Percentiles rank a stretch among this genome's conserved stretches.
Evolutionary conservation across 345 rosid genomes (phyloP).

Genomic region (Atalantia buxifolia): DNA sequence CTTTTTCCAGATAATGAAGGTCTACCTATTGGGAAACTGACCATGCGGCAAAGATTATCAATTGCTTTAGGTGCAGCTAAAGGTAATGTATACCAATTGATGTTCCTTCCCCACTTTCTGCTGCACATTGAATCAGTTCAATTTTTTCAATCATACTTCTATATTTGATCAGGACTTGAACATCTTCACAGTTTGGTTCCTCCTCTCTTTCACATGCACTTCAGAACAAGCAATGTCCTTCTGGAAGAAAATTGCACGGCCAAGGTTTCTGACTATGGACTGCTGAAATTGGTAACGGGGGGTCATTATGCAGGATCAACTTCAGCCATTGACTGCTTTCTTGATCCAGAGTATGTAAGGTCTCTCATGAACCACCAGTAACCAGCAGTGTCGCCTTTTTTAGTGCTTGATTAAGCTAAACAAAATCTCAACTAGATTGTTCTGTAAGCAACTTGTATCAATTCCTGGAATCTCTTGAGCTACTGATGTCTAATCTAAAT

Average conservation of each 20-base stretch:
- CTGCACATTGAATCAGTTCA: not conserved
- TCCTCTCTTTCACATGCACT: conserved; percentile 47
- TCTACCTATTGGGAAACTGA: conserved; percentile 36
- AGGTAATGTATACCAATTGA: conserved; percentile 24
- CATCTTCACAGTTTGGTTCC: conserved; percentile 46
- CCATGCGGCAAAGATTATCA: conserved; percentile 34
- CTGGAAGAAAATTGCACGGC: conserved; percentile 32
- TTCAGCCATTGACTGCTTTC: conserved; percentile 39
- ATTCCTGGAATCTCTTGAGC: not conserved
- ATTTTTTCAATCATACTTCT: not conserved
- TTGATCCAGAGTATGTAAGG: conserved; percentile 44
- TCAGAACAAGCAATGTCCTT: conserved; percentile 45
- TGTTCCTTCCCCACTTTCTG: not conserved
- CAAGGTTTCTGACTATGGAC: conserved; percentile 45
- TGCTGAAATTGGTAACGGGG: conserved; percentile 22
- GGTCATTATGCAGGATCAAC: conserved; percentile 30
- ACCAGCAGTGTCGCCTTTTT: not conserved
- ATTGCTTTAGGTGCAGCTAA: conserved; percentile 43
- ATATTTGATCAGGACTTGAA: conserved; percentile 36
- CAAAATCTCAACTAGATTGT: not conserved
- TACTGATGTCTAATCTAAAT: not conserved
- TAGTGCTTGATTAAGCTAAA: not conserved
- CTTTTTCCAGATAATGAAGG: conserved; percentile 35
- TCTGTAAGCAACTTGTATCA: not conserved
- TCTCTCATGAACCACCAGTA: not conserved